Percentiles rank a stretch among this genome's conserved stretches.
These are phyloP conservation scores for Peronospora belbahrii DNA, from an alignment of 352 stramenopile genomes.

Conservation along the genomic window DNA sequence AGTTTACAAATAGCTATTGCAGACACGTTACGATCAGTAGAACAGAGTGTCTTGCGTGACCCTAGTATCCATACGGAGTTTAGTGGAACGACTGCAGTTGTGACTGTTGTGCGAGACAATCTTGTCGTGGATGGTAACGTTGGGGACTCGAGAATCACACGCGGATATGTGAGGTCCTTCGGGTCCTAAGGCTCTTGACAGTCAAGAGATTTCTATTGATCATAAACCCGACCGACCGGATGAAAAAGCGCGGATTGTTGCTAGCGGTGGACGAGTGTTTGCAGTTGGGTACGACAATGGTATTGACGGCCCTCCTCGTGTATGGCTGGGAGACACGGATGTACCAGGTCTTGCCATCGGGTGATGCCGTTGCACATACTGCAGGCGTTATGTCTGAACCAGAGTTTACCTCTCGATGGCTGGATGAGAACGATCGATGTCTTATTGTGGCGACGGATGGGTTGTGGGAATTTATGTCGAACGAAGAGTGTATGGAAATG, in stretches of 20 bases:
- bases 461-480: conserved; percentile 98
- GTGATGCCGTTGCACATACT: conserved; percentile 95
- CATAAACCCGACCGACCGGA: conserved; percentile 95
- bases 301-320: conserved; percentile 94
- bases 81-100: conserved; percentile 78
- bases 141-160: conserved; percentile 93
- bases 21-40: conserved; percentile 46
- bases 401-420: conserved; percentile 87
- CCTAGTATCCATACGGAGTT: conserved; percentile 92
- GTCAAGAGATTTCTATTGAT: conserved; percentile 91
- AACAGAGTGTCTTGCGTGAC: conserved; percentile 85
- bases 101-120: conserved; percentile 63
- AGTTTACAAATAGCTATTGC: conserved; percentile 48
- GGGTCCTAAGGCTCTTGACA: conserved; percentile 25
- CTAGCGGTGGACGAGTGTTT: conserved; percentile 94
- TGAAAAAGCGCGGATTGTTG: conserved; percentile 94
- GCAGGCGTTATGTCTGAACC: conserved; percentile 92
- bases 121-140: conserved; percentile 94
- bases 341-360: conserved; percentile 97
- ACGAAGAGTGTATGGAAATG: conserved; percentile 91
- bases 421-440: conserved; percentile 86
- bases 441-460: conserved; percentile 96
- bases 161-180: conserved; percentile 46
- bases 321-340: conserved; percentile 98
- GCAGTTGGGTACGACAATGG: conserved; percentile 98